Evolutionary conservation across 2,329 filamentous ascomycete genomes (phyloP).

Genomic region (Byssothecium circinans): DNA sequence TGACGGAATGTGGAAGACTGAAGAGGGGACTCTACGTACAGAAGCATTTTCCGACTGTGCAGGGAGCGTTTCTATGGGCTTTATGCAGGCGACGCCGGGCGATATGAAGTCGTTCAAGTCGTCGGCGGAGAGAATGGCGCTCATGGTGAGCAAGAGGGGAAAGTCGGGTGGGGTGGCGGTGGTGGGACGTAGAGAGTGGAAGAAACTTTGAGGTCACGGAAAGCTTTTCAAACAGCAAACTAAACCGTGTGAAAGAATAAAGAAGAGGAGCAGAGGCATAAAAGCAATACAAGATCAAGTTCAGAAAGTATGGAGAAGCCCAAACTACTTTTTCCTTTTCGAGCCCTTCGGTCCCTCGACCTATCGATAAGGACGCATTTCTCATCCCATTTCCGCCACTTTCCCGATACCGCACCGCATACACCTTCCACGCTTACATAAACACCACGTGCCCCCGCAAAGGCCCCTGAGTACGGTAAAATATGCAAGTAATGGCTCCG

Average conservation of each 20-base stretch:
- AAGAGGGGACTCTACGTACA: constrained; percentile 36
- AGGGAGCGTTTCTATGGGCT: constrained; percentile 91
- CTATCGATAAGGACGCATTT: constrained; percentile 35
- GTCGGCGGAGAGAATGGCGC: constrained; percentile 93
- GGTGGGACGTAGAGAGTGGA: neutral
- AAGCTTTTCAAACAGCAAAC: too few relatives aligned
- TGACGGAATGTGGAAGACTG: constrained; percentile 5
- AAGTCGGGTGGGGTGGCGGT: constrained; percentile 1
- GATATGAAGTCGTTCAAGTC: constrained; percentile 99
- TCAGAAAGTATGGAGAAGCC: constrained; percentile 8
- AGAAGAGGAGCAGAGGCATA: neutral
- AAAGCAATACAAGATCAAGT: neutral
- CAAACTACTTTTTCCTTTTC: constrained; percentile 12
- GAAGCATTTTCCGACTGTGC: constrained; percentile 50
- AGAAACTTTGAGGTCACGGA: neutral
- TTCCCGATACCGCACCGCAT: constrained; percentile 11
- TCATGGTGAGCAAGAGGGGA: constrained; percentile 62
- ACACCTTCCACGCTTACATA: constrained; percentile 19
- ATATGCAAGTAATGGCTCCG: neutral
- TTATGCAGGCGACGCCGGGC: constrained; percentile 96
- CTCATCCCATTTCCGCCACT: constrained; percentile 21
- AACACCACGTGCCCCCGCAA: constrained; percentile 17
- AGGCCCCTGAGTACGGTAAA: too few relatives aligned
- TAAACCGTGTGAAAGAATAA: neutral
- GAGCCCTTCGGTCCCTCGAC: constrained; percentile 10